Conservation (phyloP, 257 asterid species). For the Scutellaria minor region DNA sequence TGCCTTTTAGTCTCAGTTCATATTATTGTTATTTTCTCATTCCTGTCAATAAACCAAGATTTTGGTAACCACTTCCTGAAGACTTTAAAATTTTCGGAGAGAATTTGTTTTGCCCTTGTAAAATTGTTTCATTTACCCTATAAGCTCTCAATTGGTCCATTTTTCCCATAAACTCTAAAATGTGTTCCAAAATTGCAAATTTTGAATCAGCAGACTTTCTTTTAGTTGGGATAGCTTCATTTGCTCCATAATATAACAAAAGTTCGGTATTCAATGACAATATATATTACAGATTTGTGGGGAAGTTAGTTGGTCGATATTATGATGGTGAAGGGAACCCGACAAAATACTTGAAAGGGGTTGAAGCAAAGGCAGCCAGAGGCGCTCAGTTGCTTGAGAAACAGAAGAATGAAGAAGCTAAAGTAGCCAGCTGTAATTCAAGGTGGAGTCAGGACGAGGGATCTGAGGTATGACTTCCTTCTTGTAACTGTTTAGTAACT, state of each 20-base stretch:
- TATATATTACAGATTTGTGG: conserved; percentile 57
- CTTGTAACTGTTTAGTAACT: neutral
- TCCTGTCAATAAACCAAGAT: neutral
- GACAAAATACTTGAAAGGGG: conserved; percentile 85
- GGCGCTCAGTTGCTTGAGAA: conserved; percentile 90
- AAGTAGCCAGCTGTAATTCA: conserved; percentile 78
- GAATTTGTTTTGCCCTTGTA: neutral
- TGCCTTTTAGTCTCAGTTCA: neutral
- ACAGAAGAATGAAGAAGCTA: conserved; percentile 84
- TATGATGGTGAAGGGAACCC: conserved; percentile 75
- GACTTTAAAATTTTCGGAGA: neutral
- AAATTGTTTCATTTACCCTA: neutral
- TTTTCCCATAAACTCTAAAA: conserved; percentile 2
- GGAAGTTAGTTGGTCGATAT: conserved; percentile 84
- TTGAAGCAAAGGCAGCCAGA: conserved; percentile 91
- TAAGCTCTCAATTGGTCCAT: conserved; percentile 11
- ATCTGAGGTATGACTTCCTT: conserved; percentile 64
- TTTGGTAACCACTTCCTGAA: neutral
- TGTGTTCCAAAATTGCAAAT: conserved; percentile 5
- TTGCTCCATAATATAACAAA: neutral
- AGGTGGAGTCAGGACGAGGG: conserved; percentile 95
- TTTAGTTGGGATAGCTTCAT: conserved; percentile 5
- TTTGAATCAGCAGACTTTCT: neutral
- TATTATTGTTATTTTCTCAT: neutral
- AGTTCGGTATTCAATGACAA: neutral